A percentile compares a stretch with the other conserved stretches of the same genome.
phyloP scores from a whole-genome alignment of 2,329 filamentous ascomycete species.

The Sphaceloma murrayae region DNA sequence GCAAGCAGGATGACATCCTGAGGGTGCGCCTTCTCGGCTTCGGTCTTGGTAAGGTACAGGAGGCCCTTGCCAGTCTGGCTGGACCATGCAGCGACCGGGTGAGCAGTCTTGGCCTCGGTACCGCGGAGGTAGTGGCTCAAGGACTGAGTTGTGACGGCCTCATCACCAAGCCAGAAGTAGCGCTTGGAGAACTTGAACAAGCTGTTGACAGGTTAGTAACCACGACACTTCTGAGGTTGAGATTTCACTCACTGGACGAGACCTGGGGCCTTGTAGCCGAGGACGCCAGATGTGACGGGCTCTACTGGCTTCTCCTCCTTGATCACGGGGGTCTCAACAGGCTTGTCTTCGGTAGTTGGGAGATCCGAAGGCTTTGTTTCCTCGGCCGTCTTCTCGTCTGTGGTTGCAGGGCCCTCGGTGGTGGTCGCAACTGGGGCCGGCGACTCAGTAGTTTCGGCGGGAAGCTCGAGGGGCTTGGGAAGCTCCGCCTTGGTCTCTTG shows the following conservation, averaged over 20 bases:
- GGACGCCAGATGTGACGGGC: conserved; percentile 70
- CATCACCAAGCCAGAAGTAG: conserved; percentile 62
- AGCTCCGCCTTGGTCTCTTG: conserved; percentile 20
- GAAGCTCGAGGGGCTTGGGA: conserved; percentile 27
- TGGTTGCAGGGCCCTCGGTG: conserved; percentile 29
- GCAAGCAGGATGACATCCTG: conserved; percentile 72
- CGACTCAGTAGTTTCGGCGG: conserved; percentile 28
- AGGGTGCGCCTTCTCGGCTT: conserved; percentile 69
- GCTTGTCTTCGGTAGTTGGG: conserved; percentile 24
- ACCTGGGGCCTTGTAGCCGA: conserved; percentile 84
- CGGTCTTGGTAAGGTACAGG: conserved; percentile 79
- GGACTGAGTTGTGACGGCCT: conserved; percentile 62
- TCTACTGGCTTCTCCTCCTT: conserved; percentile 43
- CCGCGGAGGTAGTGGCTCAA: conserved; percentile 70
- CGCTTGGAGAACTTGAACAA: conserved; percentile 86
- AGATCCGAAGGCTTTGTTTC: conserved; percentile 27
- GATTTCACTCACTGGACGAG: conserved; percentile 67
- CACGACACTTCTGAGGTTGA: no score
- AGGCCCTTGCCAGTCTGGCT: conserved; percentile 91
- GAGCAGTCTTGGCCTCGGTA: conserved; percentile 73
- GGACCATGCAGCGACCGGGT: conserved; percentile 80
- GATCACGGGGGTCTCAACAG: conserved; percentile 34
- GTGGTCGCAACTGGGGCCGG: conserved; percentile 30
- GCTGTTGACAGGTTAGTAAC: conserved; percentile 40
- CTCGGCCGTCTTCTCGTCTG: conserved; percentile 26